Conservation (phyloP, 148 eudicot genomes). For the Amaranthus cruentus region DNA sequence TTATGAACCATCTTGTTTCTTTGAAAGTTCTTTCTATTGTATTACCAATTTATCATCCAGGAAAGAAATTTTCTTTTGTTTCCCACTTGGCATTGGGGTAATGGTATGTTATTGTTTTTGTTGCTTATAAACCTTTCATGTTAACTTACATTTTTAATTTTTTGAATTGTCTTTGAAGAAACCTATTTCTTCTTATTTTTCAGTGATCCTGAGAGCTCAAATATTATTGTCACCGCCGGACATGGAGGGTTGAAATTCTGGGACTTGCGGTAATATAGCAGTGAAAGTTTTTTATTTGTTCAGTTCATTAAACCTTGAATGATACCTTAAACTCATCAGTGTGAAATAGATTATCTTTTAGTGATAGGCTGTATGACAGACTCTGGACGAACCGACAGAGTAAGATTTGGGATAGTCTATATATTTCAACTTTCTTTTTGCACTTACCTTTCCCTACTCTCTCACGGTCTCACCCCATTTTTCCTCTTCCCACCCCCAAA, state of each 20-base stretch:
- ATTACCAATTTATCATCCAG: no score
- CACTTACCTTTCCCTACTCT: no score
- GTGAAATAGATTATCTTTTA: not conserved
- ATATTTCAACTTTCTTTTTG: no score
- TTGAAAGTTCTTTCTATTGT: no score
- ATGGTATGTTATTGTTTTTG: no score
- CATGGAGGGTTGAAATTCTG: conserved; percentile 82
- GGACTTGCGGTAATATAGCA: conserved; percentile 72
- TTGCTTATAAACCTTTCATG: not conserved
- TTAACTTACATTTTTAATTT: not conserved
- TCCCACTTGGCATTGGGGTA: no score
- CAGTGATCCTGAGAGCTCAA: conserved; percentile 68
- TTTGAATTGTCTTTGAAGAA: conserved; percentile 3
- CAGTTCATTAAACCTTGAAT: not conserved
- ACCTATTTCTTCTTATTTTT: not conserved
- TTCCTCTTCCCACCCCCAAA: not conserved
- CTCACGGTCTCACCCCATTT: not conserved
- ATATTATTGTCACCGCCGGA: conserved; percentile 79
- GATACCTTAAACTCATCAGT: not conserved
- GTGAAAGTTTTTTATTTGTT: not conserved
- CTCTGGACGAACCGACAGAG: no score
- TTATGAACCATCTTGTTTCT: no score
- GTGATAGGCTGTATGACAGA: not conserved
- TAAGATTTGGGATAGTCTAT: not conserved
- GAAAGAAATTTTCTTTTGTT: no score